Evolutionary conservation across 2,329 filamentous ascomycete species (phyloP).

Genomic region (Laburnicola sp.): DNA sequence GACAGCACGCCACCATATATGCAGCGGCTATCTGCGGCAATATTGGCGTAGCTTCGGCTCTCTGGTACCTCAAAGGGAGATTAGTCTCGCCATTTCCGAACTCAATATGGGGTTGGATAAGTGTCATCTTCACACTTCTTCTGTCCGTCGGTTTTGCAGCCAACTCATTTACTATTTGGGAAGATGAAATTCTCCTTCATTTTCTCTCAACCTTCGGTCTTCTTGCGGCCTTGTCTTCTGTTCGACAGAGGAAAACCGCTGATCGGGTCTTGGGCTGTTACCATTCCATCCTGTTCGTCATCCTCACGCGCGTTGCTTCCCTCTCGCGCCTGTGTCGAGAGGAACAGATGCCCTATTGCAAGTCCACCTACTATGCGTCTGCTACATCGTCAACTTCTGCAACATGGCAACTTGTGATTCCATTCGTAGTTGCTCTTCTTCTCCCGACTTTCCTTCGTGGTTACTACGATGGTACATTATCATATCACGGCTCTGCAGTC

Average conservation of each 20-base stretch:
- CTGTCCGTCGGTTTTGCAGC: slow-evolving; percentile 94
- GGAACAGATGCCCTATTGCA: slow-evolving; percentile 97
- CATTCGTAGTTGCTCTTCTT: slow-evolving; percentile 70
- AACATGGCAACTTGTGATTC: slow-evolving; percentile 82
- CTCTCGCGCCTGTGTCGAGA: slow-evolving; percentile 92
- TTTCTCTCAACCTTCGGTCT: slow-evolving; percentile 87
- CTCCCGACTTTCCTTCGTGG: slow-evolving; percentile 76
- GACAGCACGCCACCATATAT: slow-evolving; percentile 47
- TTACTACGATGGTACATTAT: slow-evolving; percentile 79
- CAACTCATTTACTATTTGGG: slow-evolving; percentile 99
- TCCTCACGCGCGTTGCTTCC: slow-evolving; percentile 78
- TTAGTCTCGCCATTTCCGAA: slow-evolving; percentile 64
- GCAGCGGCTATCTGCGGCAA: slow-evolving; percentile 46
- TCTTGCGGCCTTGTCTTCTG: slow-evolving; percentile 71
- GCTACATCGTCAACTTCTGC: slow-evolving; percentile 89
- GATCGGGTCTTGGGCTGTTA: slow-evolving; percentile 78
- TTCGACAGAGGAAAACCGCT: slow-evolving; percentile 67
- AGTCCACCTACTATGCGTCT: slow-evolving; percentile 93
- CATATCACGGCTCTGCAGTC: slow-evolving; percentile 83
- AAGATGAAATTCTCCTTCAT: slow-evolving; percentile 91
- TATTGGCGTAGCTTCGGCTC: slow-evolving; percentile 46
- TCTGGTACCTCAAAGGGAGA: slow-evolving; percentile 47
- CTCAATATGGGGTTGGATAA: slow-evolving; percentile 88
- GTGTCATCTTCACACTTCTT: slow-evolving; percentile 76
- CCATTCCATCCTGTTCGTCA: slow-evolving; percentile 80